Percentiles rank a stretch among this genome's conserved stretches.
These are phyloP conservation scores for Aspergillus bertholletiae DNA, from an alignment of 495 filamentous ascomycete genomes.

Conservation along the genomic window DNA sequence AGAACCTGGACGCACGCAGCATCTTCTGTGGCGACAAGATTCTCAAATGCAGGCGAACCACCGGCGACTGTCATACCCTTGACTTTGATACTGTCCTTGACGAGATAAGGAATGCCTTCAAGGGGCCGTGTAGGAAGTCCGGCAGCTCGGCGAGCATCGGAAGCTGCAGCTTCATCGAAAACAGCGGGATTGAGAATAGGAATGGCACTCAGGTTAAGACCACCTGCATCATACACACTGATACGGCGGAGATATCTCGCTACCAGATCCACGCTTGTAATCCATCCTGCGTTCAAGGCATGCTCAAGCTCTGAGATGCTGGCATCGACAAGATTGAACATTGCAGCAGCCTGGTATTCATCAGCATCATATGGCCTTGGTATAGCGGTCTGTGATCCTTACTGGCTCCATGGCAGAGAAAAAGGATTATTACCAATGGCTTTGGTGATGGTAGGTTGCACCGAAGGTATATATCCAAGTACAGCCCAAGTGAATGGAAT, in stretches of 20 bases:
- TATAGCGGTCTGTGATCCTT: not conserved
- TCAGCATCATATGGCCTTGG: constrained; percentile 1
- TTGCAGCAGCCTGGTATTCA: not conserved
- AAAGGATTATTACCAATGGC: not conserved
- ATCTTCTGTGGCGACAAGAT: constrained; percentile 60
- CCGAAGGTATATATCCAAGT: not conserved
- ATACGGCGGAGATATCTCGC: constrained; percentile 48
- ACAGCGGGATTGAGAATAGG: constrained; percentile 27
- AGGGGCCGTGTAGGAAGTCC: constrained; percentile 41
- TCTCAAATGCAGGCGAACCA: constrained; percentile 54
- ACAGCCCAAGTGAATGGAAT: too few species aligned
- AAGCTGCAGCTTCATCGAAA: constrained; percentile 29
- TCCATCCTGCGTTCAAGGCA: constrained; percentile 8
- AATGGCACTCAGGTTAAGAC: constrained; percentile 29
- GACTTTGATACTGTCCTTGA: constrained; percentile 72
- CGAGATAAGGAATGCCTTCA: constrained; percentile 68
- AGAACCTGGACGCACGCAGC: constrained; percentile 55
- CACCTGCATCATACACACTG: constrained; percentile 28
- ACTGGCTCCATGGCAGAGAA: not conserved
- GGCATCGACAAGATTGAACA: constrained; percentile 12
- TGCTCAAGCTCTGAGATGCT: constrained; percentile 13
- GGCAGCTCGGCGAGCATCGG: constrained; percentile 26
- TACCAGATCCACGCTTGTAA: constrained; percentile 46
- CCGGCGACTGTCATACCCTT: constrained; percentile 59
- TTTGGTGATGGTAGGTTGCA: not conserved